Percentiles rank a stretch among this genome's conserved stretches.
phyloP scores from a whole-genome alignment of 2,329 filamentous ascomycete genomes.

The Aureobasidium pullulans region DNA sequence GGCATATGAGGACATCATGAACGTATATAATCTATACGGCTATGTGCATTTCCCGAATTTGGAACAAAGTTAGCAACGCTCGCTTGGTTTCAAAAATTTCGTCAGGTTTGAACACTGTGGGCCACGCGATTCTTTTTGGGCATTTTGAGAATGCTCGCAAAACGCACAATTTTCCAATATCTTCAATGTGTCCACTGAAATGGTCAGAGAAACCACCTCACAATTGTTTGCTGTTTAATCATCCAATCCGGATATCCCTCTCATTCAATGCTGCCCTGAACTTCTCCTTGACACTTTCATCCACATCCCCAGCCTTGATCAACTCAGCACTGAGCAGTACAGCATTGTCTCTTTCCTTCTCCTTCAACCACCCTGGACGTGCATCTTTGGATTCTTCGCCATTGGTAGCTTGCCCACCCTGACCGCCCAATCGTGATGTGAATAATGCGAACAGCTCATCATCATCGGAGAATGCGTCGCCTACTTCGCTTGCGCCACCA shows the following conservation, averaged over 20 bases:
- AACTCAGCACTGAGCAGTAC: constrained; percentile 30
- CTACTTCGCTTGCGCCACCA: not conserved
- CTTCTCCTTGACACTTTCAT: constrained; percentile 20
- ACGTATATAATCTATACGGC: no score
- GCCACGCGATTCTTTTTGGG: no score
- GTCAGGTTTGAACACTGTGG: no score
- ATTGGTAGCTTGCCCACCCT: constrained; percentile 24
- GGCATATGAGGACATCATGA: no score
- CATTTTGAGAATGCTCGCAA: no score
- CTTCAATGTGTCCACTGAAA: no score
- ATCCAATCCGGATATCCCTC: not conserved
- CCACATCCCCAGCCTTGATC: constrained; percentile 29
- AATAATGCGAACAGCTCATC: not conserved
- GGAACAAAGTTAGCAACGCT: no score
- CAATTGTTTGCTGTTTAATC: not conserved
- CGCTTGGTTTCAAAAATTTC: no score
- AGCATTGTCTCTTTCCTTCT: constrained; percentile 33
- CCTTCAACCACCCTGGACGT: constrained; percentile 23
- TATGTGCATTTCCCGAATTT: no score
- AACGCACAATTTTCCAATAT: no score
- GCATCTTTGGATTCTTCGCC: not conserved
- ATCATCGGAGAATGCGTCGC: not conserved
- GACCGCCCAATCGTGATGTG: not conserved
- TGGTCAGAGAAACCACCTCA: no score
- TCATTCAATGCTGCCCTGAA: not conserved